phyloP scores from a whole-genome alignment of 805 yeast genomes.

The Cyberlindnera bimundalis region DNA sequence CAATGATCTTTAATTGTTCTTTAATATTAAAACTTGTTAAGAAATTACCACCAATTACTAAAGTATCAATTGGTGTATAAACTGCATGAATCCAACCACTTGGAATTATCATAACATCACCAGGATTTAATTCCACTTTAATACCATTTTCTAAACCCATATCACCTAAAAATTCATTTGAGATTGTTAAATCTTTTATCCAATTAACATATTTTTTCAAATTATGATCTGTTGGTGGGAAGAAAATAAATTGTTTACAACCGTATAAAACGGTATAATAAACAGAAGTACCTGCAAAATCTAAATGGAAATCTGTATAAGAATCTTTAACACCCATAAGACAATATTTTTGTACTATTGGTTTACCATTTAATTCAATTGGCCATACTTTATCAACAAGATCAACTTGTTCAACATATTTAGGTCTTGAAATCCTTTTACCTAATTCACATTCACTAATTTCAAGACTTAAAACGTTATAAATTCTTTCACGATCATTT shows the following conservation, averaged over 20 bases:
- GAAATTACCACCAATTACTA: constrained; percentile 87
- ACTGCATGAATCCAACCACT: constrained; percentile 95
- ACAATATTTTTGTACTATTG: constrained; percentile 72
- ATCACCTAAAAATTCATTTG: constrained; percentile 61
- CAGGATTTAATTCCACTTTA: constrained; percentile 49
- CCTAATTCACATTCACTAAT: constrained; percentile 55
- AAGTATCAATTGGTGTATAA: constrained; percentile 73
- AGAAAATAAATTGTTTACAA: constrained; percentile 66
- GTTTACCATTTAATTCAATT: constrained; percentile 31
- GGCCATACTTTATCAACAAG: constrained; percentile 70
- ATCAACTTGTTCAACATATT: constrained; percentile 61
- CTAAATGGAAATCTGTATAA: constrained; percentile 88
- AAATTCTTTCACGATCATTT: constrained; percentile 53
- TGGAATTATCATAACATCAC: constrained; percentile 80
- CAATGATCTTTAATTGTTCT: constrained; percentile 55
- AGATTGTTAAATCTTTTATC: constrained; percentile 66
- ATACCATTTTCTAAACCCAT: constrained; percentile 44
- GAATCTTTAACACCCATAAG: constrained; percentile 80
- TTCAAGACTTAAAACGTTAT: constrained; percentile 82
- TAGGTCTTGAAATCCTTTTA: constrained; percentile 54
- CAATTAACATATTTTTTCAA: constrained; percentile 61
- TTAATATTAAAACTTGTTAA: constrained; percentile 58
- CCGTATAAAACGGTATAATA: constrained; percentile 84
- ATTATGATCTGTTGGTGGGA: constrained; percentile 70
- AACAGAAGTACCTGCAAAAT: constrained; percentile 90